phyloP scores from a whole-genome alignment of 1,139 yeast genomes.

The Suhomyces yuchorum region DNA sequence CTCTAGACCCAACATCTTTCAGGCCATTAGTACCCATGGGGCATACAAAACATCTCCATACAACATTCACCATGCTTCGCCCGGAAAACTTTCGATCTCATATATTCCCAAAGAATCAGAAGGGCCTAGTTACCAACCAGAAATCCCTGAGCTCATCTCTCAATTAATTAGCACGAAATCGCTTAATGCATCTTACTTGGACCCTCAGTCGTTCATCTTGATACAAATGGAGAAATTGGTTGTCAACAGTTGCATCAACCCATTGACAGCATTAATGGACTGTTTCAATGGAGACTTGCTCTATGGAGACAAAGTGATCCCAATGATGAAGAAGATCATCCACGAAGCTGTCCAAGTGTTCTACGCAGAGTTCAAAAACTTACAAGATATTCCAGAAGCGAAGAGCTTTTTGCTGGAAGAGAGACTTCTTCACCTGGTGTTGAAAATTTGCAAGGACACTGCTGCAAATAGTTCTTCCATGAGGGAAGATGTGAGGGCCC shows the following conservation, averaged over 20 bases:
- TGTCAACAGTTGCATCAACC: conserved; percentile 74
- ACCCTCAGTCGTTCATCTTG: conserved; percentile 57
- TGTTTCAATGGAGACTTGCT: conserved; percentile 73
- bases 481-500: conserved; percentile 74
- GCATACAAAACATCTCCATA: conserved; percentile 52
- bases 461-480: conserved; percentile 76
- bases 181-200: conserved; percentile 47
- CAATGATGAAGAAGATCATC: conserved; percentile 43
- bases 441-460: conserved; percentile 48
- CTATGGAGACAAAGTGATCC: conserved; percentile 32
- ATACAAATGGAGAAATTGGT: conserved; percentile 76
- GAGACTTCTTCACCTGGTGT: conserved; percentile 49
- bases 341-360: conserved; percentile 50
- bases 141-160: conserved; percentile 34
- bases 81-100: conserved; percentile 60
- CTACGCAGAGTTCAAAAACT: conserved; percentile 36
- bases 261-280: conserved; percentile 67
- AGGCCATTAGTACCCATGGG: conserved; percentile 85
- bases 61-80: conserved; percentile 65
- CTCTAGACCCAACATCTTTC: conserved; percentile 58
- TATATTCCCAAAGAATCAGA: conserved; percentile 17
- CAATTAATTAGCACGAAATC: conserved; percentile 31
- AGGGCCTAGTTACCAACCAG: conserved; percentile 7
- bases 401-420: conserved; percentile 40
- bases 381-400: conserved; percentile 38